Evolutionary conservation across 2,329 filamentous ascomycete genomes (phyloP).

Genomic region (Hypoxylon sp.): DNA sequence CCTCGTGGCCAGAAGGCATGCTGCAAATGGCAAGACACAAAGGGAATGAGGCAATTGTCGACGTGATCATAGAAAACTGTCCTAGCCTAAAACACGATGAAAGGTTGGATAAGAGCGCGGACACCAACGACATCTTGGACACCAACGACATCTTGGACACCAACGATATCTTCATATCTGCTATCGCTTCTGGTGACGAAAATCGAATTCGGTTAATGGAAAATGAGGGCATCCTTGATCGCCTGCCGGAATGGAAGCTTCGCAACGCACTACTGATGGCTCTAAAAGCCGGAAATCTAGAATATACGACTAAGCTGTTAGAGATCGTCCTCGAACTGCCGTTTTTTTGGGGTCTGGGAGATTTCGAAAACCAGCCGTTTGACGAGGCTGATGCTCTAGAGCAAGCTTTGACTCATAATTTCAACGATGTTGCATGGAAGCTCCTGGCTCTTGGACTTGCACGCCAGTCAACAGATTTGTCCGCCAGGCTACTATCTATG

Average conservation of each 20-base stretch:
- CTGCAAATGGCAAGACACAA: background rate
- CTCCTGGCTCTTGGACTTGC: background rate
- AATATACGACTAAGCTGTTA: conserved; percentile 15
- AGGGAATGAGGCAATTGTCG: conserved; percentile 3
- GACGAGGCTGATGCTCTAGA: background rate
- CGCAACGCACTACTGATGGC: conserved; percentile 1
- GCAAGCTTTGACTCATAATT: conserved; percentile 13
- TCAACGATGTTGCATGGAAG: conserved; percentile 22
- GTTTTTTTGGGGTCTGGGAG: background rate
- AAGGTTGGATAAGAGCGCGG: background rate
- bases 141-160: background rate
- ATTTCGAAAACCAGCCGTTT: background rate
- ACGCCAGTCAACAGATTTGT: background rate
- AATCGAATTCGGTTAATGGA: background rate
- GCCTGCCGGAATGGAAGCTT: background rate
- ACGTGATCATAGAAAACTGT: conserved; percentile 1
- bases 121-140: background rate
- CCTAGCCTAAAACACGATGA: background rate
- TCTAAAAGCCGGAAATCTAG: conserved; percentile 10
- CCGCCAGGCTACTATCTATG: background rate
- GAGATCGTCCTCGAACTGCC: conserved; percentile 4
- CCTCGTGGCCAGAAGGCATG: background rate
- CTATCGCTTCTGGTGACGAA: conserved; percentile 8
- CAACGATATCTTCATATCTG: background rate
- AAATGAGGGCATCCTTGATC: background rate